Evolutionary conservation across 1,284 basidiomycete genomes (phyloP).

Genomic region (Chiua sp.): DNA sequence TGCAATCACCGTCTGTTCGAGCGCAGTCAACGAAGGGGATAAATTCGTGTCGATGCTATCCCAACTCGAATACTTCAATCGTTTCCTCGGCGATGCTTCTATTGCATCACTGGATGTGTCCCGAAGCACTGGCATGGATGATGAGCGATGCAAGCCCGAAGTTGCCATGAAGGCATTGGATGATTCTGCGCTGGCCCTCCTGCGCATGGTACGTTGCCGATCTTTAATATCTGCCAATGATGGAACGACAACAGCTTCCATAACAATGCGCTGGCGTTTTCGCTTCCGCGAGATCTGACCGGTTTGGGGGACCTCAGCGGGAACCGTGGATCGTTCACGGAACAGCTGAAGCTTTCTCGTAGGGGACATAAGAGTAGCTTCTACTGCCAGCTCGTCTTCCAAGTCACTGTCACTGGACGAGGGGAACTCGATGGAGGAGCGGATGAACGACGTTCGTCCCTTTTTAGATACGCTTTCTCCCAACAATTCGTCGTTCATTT

Average conservation of each 20-base stretch:
- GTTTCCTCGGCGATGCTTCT: constrained; percentile 22
- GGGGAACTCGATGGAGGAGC: constrained; percentile 32
- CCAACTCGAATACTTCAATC: constrained; percentile 29
- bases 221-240: constrained; percentile 37
- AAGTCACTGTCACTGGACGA: constrained; percentile 22
- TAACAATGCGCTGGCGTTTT: constrained; percentile 53
- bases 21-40: constrained; percentile 37
- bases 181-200: constrained; percentile 27
- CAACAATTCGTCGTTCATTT: constrained; percentile 30
- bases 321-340: not conserved
- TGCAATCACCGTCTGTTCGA: constrained; percentile 41
- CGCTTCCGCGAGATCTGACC: constrained; percentile 29
- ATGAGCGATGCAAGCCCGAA: constrained; percentile 30
- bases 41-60: constrained; percentile 19
- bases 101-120: constrained; percentile 21
- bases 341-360: constrained; percentile 11
- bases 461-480: constrained; percentile 40
- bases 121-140: constrained; percentile 28
- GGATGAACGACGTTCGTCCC: constrained; percentile 38
- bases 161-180: constrained; percentile 1
- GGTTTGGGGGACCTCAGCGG: constrained; percentile 9
- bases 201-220: constrained; percentile 20
- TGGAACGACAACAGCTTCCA: constrained; percentile 63
- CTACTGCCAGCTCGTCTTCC: constrained; percentile 38
- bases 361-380: constrained; percentile 29